Evolutionary conservation across 148 eudicot species (phyloP).

Genomic region (Rhododendron griersonianum): DNA sequence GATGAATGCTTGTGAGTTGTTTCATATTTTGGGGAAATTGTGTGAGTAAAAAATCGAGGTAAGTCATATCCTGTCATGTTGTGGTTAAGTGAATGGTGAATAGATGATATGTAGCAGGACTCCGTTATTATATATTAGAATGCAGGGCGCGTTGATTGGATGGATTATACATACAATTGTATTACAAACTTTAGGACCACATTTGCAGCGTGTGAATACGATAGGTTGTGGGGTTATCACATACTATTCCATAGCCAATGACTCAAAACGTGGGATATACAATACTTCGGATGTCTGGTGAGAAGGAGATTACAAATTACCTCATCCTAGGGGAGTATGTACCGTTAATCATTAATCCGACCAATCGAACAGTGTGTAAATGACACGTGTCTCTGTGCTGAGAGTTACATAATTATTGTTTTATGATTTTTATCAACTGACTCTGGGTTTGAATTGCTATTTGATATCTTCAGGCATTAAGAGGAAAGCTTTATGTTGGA

Average conservation of each 20-base stretch:
- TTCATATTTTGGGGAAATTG: not conserved
- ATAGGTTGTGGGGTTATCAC: not conserved
- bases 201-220: not conserved
- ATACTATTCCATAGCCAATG: not conserved
- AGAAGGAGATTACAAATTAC: not conserved
- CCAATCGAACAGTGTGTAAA: not conserved
- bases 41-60: not conserved
- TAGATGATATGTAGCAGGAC: not conserved
- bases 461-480: slow-evolving; percentile 45
- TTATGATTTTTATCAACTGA: not conserved
- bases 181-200: not conserved
- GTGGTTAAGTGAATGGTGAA: not conserved
- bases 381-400: not conserved
- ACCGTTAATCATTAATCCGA: not conserved
- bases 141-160: not conserved
- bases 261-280: not conserved
- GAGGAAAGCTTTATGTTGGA: slow-evolving; percentile 71
- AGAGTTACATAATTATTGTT: not conserved
- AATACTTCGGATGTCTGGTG: not conserved
- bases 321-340: not conserved
- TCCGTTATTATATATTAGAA: not conserved
- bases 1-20: not conserved
- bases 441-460: slow-evolving; percentile 1
- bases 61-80: not conserved
- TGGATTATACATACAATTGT: not conserved